phyloP scores from a whole-genome alignment of 495 filamentous ascomycete genomes.

The Penicillium alfredii region DNA sequence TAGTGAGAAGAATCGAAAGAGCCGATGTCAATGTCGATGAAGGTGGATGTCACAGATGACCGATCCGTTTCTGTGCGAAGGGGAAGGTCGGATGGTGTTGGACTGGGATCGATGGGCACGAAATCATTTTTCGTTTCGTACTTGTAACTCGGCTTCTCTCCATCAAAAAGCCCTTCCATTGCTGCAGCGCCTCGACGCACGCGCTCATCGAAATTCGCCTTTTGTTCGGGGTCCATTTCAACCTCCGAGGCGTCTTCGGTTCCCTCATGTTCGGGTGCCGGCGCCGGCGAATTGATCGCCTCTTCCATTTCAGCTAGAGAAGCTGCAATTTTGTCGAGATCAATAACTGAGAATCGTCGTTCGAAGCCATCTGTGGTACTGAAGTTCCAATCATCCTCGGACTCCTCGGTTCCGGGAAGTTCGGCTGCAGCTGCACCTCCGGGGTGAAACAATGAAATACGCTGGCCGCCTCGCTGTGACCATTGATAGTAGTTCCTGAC shows the following conservation, averaged over 20 bases:
- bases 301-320: constrained; percentile 36
- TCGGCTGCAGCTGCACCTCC: constrained; percentile 66
- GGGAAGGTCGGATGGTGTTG: constrained; percentile 40
- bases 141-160: constrained; percentile 40
- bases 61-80: constrained; percentile 45
- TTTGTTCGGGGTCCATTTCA: constrained; percentile 34
- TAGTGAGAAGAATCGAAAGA: constrained; percentile 45
- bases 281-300: constrained; percentile 24
- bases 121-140: constrained; percentile 47
- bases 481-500: constrained; percentile 78
- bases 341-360: constrained; percentile 45
- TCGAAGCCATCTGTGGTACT: constrained; percentile 83
- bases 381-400: constrained; percentile 82
- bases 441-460: constrained; percentile 73
- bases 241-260: constrained; percentile 19
- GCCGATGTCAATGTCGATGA: constrained; percentile 44
- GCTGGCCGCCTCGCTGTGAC: constrained; percentile 77
- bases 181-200: constrained; percentile 44
- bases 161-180: constrained; percentile 45
- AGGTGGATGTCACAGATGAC: constrained; percentile 44
- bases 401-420: constrained; percentile 34
- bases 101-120: constrained; percentile 31
- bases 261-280: constrained; percentile 17
- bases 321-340: constrained; percentile 41
- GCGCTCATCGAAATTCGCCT: constrained; percentile 43